Evolutionary conservation across 192 early-diverging fungal species (phyloP).

Genomic region (Coemansia guatemalensis): DNA sequence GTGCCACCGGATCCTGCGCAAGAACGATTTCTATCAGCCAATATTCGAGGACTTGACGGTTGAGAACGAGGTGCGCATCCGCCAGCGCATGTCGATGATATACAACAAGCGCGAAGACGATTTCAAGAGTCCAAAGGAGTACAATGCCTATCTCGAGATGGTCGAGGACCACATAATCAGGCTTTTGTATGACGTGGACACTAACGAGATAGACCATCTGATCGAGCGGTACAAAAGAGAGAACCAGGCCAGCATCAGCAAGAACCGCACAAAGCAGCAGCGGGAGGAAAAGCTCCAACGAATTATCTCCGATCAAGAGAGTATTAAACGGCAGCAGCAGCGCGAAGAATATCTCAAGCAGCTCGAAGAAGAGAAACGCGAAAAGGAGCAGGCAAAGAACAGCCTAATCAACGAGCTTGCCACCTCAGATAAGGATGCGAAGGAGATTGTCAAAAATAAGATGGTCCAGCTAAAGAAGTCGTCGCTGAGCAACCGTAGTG

Average conservation of each 20-base stretch:
- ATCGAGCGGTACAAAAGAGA: slow-evolving; percentile 77
- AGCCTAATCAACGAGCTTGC: slow-evolving; percentile 74
- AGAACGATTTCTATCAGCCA: slow-evolving; percentile 80
- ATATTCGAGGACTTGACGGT: slow-evolving; percentile 94
- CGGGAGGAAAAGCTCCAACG: slow-evolving; percentile 59
- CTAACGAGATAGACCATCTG: slow-evolving; percentile 72
- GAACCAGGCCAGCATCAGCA: slow-evolving; percentile 75
- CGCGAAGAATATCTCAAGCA: slow-evolving; percentile 71
- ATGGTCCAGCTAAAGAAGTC: slow-evolving; percentile 48
- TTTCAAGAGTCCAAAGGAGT: slow-evolving; percentile 70
- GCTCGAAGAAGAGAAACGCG: slow-evolving; percentile 68
- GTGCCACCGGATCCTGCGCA: slow-evolving; percentile 77
- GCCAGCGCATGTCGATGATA: slow-evolving; percentile 69
- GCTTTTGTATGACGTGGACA: slow-evolving; percentile 82
- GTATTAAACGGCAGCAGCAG: slow-evolving; percentile 53
- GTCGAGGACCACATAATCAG: slow-evolving; percentile 80
- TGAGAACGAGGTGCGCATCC: slow-evolving; percentile 89
- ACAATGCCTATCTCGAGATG: slow-evolving; percentile 92
- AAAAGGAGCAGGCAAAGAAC: slow-evolving; percentile 64
- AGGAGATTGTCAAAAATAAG: slow-evolving; percentile 46
- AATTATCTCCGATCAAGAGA: slow-evolving; percentile 54
- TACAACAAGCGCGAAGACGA: slow-evolving; percentile 94
- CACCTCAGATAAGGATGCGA: slow-evolving; percentile 46
- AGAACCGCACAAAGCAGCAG: slow-evolving; percentile 57
- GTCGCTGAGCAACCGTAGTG: slow-evolving; percentile 34